Percentiles rank a stretch among this genome's conserved stretches.
Evolutionary conservation across 2,329 filamentous ascomycete species (phyloP).

Genomic region (Xylariaceae sp.): DNA sequence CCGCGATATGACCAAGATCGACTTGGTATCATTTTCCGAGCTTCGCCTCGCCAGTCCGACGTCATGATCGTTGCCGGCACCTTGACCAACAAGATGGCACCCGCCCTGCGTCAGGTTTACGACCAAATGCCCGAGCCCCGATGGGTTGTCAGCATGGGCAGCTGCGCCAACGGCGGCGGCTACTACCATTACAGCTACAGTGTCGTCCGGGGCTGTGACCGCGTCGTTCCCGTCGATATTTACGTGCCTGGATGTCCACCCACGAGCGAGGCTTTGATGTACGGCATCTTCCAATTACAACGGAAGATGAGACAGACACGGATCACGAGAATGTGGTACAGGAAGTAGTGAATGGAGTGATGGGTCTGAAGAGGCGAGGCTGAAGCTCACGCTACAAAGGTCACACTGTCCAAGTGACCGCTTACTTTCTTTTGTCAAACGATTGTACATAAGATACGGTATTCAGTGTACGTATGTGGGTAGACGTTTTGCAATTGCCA

Average conservation of each 20-base stretch:
- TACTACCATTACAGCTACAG: slow-evolving; percentile 87
- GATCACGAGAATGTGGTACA: slow-evolving; percentile 55
- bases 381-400: too few species aligned
- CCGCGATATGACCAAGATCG: slow-evolving; percentile 88
- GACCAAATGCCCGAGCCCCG: slow-evolving; percentile 92
- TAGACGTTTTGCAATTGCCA: too few species aligned
- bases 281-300: slow-evolving; percentile 70
- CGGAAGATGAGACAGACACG: slow-evolving; percentile 66
- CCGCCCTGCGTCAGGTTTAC: slow-evolving; percentile 84
- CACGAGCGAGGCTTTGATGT: slow-evolving; percentile 59
- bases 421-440: slow-evolving; percentile 21
- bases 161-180: slow-evolving; percentile 78
- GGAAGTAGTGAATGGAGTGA: slow-evolving; percentile 38
- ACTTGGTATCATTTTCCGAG: slow-evolving; percentile 85
- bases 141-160: slow-evolving; percentile 82
- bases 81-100: slow-evolving; percentile 94
- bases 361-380: neutral
- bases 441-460: slow-evolving; percentile 17
- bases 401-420: too few species aligned
- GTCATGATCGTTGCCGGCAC: slow-evolving; percentile 94
- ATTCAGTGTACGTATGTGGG: slow-evolving; percentile 13
- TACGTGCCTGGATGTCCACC: slow-evolving; percentile 74
- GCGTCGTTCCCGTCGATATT: slow-evolving; percentile 74
- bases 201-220: slow-evolving; percentile 70
- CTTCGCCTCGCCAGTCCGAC: slow-evolving; percentile 81